Base-by-base conservation (phyloP, 164 flowering plant genomes). In the Paratinospora sagittata region DNA sequence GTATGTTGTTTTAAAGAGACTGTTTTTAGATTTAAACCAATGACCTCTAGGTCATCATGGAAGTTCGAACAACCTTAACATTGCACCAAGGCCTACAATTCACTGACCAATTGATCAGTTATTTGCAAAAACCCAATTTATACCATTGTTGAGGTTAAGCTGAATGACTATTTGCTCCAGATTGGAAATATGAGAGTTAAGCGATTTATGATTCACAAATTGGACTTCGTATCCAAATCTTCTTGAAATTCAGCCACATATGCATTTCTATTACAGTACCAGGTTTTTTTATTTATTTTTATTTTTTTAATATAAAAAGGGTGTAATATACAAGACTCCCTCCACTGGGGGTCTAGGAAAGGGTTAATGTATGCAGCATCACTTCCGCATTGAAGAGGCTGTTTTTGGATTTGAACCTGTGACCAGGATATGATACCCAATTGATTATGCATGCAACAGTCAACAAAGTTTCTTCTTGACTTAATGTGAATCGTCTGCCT, bases 401-500 rank as follows among this genome's bases (percentile, higher is more conserved):
- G 34, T 30, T 30, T 30, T 30, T 30, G 34, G 34, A 30, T 30
- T 30, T 30, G 3, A 30, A 30, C 34, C 4, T 30, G 34, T 30
- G 4, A 30, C 34, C 34, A 16, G n/a, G 41, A 27, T 21, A 49
- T 47, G 47, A 27, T 23, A 23, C 55, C 33, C 14, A 3, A 43
- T 10, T 63, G 23, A 9, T 33, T 26, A 62, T 14, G 9, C 11
- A 55, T 63, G 47, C 58, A 43, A 27, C 66, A 26, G 34, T 11
- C 55, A 41, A 23, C 27, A 37, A 71, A 66, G 47, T 23, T 27
- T 36, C 27, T 55, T 39, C 34, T 30, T 30, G 34, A 30, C n/a
- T 73, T 33, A 83, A 73, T 6, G 37, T 73, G 63, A 67, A 64
- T 66, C 21, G 23, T 39, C 13, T 79, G 10, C 62, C 52, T 73